Percentiles rank a stretch among this genome's conserved stretches.
Evolutionary conservation across 345 rosid species (phyloP).

Genomic region (Sisymbrium irio): DNA sequence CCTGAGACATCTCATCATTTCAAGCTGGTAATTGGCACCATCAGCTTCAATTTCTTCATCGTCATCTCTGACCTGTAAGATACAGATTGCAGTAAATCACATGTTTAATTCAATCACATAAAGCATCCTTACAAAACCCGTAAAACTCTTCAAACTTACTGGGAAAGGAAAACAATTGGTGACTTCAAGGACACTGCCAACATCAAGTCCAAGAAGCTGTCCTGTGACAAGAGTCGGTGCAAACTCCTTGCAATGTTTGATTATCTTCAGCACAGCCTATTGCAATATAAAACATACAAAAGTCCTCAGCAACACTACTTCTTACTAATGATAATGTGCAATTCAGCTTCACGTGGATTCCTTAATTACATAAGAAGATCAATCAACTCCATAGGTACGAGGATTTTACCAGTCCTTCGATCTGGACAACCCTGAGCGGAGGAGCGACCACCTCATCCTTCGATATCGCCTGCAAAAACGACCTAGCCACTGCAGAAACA

Average conservation of each 20-base stretch:
- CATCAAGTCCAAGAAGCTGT: slow-evolving; percentile 97
- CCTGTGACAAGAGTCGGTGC: slow-evolving; percentile 95
- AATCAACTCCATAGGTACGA: neutral
- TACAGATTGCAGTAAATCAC: neutral
- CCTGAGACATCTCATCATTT: slow-evolving; percentile 97
- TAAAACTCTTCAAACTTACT: slow-evolving; percentile 36
- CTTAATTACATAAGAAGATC: neutral
- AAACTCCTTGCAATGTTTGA: slow-evolving; percentile 97
- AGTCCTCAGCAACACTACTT: neutral
- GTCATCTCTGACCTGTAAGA: slow-evolving; percentile 68
- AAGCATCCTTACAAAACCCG: neutral
- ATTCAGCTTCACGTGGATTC: neutral
- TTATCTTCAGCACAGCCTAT: slow-evolving; percentile 88
- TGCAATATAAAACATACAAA: neutral
- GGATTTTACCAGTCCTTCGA: slow-evolving; percentile 79
- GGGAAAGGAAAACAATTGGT: slow-evolving; percentile 99
- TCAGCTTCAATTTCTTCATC: slow-evolving; percentile 98
- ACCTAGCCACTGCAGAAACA: slow-evolving; percentile 49
- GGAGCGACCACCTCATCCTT: slow-evolving; percentile 80
- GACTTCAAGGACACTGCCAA: slow-evolving; percentile 97
- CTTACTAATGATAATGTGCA: neutral
- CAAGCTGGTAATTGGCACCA: slow-evolving; percentile 99
- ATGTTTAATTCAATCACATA: neutral
- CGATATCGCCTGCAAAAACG: slow-evolving; percentile 80
- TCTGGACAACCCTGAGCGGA: slow-evolving; percentile 96